Base-by-base conservation (phyloP, 192 early-diverging fungal species). In the Podila verticillata region DNA sequence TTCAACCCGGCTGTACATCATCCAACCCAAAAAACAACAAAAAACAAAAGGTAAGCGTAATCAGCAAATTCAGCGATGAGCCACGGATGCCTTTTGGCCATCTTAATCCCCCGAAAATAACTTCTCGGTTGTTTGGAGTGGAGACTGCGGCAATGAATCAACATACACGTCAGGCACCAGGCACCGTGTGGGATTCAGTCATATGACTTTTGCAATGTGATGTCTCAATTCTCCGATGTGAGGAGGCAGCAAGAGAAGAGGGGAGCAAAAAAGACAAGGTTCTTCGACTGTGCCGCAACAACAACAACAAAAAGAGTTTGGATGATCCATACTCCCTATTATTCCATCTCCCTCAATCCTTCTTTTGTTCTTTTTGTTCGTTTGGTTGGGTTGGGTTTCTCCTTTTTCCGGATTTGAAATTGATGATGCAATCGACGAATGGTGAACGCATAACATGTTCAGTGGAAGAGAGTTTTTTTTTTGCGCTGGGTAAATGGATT, bases 401-500 rank as follows among this genome's bases (percentile, higher is more conserved):
- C 39, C 39, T 44, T 44, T 17, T 44, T 44, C 39, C 39, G 39
- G 39, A 44, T 44, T 15, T 44, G 39, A 44, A 39, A 44, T 44
- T 44, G 39, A 44, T 44, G 39, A 44, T 44, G 39, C 39, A 44
- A 44, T 44, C 39, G 39, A 44, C 13, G 22, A 54, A 12, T 15
- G 7, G 15, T 47, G 44, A 26, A 54, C 9, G 5, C 2, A 54
- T 19, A 8, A 26, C 20, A n/a, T 51, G 49, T 9, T 54, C 51
- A 54, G 7, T 9, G 7, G 9, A 8, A 2, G 5, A 15, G 49
- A 22, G n/a, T n/a, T 26, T 24, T 44, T 24, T n/a, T 24, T n/a
- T n/a, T n/a, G n/a, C n/a, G 22, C 51, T 54, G 51, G 51, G 51
- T 54, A 54, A 54, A 24, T 26, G n/a, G 51, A 54, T 54, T 54